Evolutionary conservation across 768 basidiomycete species (phyloP), one percentile per base, ranked within the genome.

Genomic region (Mycena indigotica): DNA sequence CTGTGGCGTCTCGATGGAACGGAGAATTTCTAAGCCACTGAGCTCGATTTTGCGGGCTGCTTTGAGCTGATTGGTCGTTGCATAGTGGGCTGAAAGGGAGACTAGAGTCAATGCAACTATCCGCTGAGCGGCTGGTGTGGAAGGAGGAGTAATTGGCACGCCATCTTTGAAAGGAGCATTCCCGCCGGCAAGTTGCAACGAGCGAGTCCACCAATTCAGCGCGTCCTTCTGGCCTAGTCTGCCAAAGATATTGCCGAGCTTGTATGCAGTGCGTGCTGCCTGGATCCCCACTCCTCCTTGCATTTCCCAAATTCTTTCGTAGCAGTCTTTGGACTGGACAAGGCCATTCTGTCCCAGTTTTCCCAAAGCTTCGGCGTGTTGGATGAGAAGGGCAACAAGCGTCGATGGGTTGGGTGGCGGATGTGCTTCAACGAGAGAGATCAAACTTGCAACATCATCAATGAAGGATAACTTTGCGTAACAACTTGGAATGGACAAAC

Each of bases 1-100:
- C 8, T 77, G 70, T 10, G 85, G 79, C 40, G 76, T 71, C n/a
- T 66, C 76, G 52, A 86, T 79, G 29, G 79, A 77, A 45, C 83
- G 80, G 55, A 91, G 73, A 41, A 88, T 72, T 23, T 70, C 63
- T 23, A 91, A 77, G 1, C 84, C 73, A 0, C 74, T 70, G 67
- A 88, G 81, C 67, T 91, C 82, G 16, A 87, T 59, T 25, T 70
- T 69, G 63, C 77, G 80, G 5, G 90, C 89, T 62, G 84, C 73
- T 25, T 65, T 66, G 15, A 89, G 71, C 53, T 81, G 76, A 15
- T 83, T 81, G 2, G 83, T 78, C 23, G 79, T 83, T 16, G 89
- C 84, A 66, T 87, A 87, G 64, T 80, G 82, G 3, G 86, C 85
- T 21, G 90, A 92, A 23, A 88, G 68, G n/a, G 89, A 88, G 5